Conservation (phyloP, 306 rosid species). For the Biancaea sappan region DNA sequence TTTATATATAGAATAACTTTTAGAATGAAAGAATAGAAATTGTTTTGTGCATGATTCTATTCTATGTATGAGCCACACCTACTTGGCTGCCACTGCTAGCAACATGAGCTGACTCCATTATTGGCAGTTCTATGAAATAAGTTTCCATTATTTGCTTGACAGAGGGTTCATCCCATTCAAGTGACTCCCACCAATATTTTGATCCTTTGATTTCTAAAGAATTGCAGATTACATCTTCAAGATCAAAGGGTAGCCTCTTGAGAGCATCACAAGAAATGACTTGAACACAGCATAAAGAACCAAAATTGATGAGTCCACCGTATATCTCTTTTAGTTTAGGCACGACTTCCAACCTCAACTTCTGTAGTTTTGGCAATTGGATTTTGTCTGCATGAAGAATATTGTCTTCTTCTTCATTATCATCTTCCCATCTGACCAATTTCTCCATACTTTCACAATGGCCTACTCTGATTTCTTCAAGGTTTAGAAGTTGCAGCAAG, state of each 20-base stretch:
- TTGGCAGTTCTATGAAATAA: neutral
- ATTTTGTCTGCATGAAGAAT: neutral
- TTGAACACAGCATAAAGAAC: neutral
- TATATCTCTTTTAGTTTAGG: slow-evolving; percentile 5
- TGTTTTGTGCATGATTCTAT: neutral
- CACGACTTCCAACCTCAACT: slow-evolving; percentile 28
- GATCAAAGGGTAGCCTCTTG: slow-evolving; percentile 30
- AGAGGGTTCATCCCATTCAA: slow-evolving; percentile 20
- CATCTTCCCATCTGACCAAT: slow-evolving; percentile 26
- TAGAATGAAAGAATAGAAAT: neutral
- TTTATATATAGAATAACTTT: neutral
- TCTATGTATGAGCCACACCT: neutral
- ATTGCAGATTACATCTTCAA: neutral
- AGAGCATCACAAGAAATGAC: slow-evolving; percentile 25
- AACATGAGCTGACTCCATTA: neutral
- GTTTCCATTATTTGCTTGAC: slow-evolving; percentile 5
- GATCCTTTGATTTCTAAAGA: slow-evolving; percentile 31
- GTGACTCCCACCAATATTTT: slow-evolving; percentile 28
- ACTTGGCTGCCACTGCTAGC: neutral
- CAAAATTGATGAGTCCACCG: slow-evolving; percentile 1
- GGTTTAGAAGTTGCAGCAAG: slow-evolving; percentile 19
- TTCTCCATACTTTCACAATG: slow-evolving; percentile 14
- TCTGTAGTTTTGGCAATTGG: slow-evolving; percentile 17
- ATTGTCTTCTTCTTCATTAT: neutral
- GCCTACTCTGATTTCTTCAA: slow-evolving; percentile 29